Base-by-base conservation (phyloP, 176 grass and related monocot species). In the Bothriochloa decipiens region DNA sequence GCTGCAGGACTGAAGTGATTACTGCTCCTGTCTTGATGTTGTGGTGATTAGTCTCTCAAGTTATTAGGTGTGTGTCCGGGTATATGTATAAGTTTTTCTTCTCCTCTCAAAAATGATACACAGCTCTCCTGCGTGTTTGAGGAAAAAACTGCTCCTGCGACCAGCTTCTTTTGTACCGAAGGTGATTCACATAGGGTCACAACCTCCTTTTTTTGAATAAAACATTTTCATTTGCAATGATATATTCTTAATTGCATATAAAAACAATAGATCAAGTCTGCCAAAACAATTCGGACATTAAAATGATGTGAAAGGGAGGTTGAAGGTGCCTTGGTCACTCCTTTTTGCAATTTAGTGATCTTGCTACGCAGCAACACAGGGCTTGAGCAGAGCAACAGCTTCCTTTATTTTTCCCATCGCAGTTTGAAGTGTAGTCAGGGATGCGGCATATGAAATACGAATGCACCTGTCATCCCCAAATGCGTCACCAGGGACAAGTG, bases 391-490 rank as follows among this genome's bases (percentile, higher is more conserved):
- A 65, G 72, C 22, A 70, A 90, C 65, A n/a, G 85, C 90, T 70
- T 83, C 85, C 76, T 90, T 92, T 63, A 92, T 92, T n/a, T 90
- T 90, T 37, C 52, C 53, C 74, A 81, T 27, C 6, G 90, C 92
- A 33, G 82, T 88, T 88, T 92, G 63, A 36, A 92, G 85, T 11
- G 90, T 92, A 22, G 84, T 77, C 64, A 92, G 63, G 41, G 87
- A 87, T 50, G 92, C 92, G 53, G 90, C 87, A 83, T 92, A 94
- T 50, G 87, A 94, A 20, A 94, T 92, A 45, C 85, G 81, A 52
- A 94, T 29, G 74, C 92, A 92, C 13, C 70, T 92, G 70, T 92
- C 90, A 55, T 94, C 90, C 62, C 90, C 92, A 79, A 91, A 94
- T 62, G 92, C 92, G 81, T 90, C 90, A 62, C 87, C 87, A 1